Evolutionary conservation across 2,329 filamentous ascomycete species (phyloP).

Genomic region (Cladophialophora psammophila): DNA sequence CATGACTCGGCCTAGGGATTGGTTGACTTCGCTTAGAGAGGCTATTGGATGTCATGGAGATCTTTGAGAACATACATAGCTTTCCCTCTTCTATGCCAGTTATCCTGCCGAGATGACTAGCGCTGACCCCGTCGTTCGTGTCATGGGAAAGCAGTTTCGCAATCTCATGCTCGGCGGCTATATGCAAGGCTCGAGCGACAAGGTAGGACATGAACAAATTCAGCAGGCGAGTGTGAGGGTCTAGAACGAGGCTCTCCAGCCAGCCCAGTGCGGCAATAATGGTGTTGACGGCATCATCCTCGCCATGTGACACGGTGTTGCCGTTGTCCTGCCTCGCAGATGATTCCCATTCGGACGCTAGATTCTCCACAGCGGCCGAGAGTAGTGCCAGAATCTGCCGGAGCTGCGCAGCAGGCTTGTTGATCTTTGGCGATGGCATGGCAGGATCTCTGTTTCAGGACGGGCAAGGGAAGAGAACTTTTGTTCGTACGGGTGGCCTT

Average conservation of each 20-base stretch:
- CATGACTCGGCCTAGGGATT: constrained; percentile 19
- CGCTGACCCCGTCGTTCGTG: constrained; percentile 1
- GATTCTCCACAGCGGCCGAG: not conserved
- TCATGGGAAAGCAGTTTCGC: constrained; percentile 11
- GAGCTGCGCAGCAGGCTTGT: constrained; percentile 3
- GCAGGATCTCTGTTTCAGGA: not conserved
- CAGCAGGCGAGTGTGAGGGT: constrained; percentile 13
- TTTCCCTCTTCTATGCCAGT: constrained; percentile 5
- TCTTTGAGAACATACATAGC: not conserved
- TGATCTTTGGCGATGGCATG: not conserved
- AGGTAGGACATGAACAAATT: constrained; percentile 18
- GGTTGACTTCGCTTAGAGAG: constrained; percentile 4
- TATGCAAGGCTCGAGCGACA: constrained; percentile 15
- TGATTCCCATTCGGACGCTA: constrained; percentile 3
- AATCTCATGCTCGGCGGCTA: constrained; percentile 19
- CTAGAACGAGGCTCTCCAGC: constrained; percentile 22
- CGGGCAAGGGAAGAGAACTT: not conserved
- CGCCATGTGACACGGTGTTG: not conserved
- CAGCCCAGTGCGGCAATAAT: constrained; percentile 17
- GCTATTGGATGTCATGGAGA: not conserved
- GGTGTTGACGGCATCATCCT: constrained; percentile 18
- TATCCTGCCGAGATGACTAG: not conserved
- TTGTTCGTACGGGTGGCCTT: not conserved
- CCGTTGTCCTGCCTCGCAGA: not conserved
- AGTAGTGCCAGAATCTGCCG: constrained; percentile 1